Percentiles rank a stretch among this genome's conserved stretches.
Evolutionary conservation across 139 green algal genomes (phyloP).

Genomic region (Spirogloea muscicola): DNA sequence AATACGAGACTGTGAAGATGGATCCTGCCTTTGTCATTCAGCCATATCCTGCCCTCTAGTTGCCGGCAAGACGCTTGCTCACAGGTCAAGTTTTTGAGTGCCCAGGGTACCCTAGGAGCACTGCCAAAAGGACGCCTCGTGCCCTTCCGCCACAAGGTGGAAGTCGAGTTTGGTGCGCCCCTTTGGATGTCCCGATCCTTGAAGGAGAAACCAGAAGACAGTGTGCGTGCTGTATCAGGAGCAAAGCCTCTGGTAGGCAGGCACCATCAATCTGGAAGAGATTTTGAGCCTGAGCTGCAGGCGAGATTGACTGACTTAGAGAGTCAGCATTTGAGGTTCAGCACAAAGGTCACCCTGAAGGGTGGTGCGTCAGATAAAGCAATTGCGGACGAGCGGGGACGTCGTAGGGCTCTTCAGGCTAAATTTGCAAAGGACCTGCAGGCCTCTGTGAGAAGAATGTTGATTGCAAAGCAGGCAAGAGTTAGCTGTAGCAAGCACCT

Average conservation of each 20-base stretch:
- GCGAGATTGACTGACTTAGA: background rate
- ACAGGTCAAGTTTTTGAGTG: background rate
- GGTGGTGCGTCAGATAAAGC: background rate
- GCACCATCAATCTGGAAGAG: background rate
- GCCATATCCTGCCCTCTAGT: background rate
- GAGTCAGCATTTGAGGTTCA: background rate
- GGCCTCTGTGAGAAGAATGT: background rate
- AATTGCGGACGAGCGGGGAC: background rate
- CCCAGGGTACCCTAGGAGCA: slow-evolving; percentile 5
- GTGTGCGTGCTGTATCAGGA: background rate
- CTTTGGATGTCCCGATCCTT: background rate
- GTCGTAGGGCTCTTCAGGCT: background rate
- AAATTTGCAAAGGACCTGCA: slow-evolving; percentile 12
- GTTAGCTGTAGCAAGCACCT: too few relatives aligned
- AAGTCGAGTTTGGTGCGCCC: background rate
- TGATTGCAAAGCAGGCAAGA: too few relatives aligned
- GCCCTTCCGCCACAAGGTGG: slow-evolving; percentile 1
- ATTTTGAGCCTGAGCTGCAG: background rate
- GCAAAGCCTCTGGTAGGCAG: background rate
- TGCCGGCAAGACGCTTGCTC: background rate
- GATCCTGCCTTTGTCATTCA: too few relatives aligned
- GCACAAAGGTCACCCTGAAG: background rate
- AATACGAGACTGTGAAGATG: background rate
- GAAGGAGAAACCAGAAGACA: background rate
- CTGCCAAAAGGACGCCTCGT: slow-evolving; percentile 12